Base-by-base conservation (phyloP, 495 filamentous ascomycete genomes). In the Neurospora sp. region DNA sequence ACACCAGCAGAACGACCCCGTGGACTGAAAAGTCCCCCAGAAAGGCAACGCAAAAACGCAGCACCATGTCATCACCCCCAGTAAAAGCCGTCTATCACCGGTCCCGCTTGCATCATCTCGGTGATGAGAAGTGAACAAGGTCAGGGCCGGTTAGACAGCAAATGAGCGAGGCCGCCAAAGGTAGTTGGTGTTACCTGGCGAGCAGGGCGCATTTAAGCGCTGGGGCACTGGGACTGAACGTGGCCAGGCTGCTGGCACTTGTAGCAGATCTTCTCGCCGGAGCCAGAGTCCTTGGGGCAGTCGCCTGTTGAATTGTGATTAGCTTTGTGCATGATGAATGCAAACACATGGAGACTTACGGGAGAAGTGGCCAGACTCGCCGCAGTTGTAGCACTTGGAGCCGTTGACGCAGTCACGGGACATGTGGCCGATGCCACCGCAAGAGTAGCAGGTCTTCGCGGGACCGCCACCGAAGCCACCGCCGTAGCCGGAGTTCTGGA, bases 331-430 rank as follows among this genome's bases (percentile, higher is more conserved):
- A 65, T 5, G 12, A 35, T 37, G 2, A 7, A 16, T 65, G 27
- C 35, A 17, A 6, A 35, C 27, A 65, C 22, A 35, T 16, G 14
- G 27, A 65, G 7, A 65, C 53, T 65, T 65, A 65, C 96, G 92
- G 73, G 92, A 94, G 76, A 98, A 88, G 83, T 98, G 96, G 74
- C 96, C 96, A 70, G 94, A 90, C 83, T 96, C 92, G 73, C 96
- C 96, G 80, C 96, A 99, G 89, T 98, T 98, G 90, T 99, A 99
- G 90, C 96, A 99, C 87, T 98, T 98, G 86, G 94, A 94, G 71
- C 96, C 96, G 79, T 98, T 96, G 68, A 96, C 97, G 84, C 96
- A 99, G 83, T 98, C 96, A 76, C 94, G 91, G 78, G 92, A 94
- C 91, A 98, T 93, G 86, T 99, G 96, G 75, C 96, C 96, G 80